Evolutionary conservation across 352 stramenopile genomes (phyloP).

Genomic region (Globisporangium spiculum): DNA sequence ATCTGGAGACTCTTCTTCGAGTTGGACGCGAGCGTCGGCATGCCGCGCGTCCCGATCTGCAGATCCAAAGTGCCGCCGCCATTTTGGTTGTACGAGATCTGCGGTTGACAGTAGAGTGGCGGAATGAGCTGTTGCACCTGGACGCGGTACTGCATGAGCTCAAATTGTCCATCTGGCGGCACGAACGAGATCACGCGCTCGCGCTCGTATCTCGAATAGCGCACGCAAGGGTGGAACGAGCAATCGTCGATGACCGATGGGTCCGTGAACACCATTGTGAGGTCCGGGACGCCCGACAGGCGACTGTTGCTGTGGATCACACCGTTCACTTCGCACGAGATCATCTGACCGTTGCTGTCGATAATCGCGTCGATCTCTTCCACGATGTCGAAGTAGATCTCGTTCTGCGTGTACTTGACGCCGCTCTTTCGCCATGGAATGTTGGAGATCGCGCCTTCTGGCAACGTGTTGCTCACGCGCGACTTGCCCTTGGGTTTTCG

Average conservation of each 20-base stretch:
- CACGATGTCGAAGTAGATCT: constrained; percentile 99
- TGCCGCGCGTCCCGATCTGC: constrained; percentile 66
- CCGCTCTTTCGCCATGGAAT: constrained; percentile 97
- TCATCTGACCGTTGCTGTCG: constrained; percentile 86
- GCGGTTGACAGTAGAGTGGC: constrained; percentile 87
- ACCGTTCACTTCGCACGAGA: constrained; percentile 94
- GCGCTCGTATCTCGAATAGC: constrained; percentile 94
- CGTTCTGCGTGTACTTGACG: constrained; percentile 96
- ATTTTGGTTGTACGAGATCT: constrained; percentile 82
- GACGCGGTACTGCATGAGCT: constrained; percentile 89
- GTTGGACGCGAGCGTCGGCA: constrained; percentile 78
- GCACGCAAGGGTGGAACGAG: constrained; percentile 97
- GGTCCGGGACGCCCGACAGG: constrained; percentile 95
- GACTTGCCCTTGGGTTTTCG: constrained; percentile 67
- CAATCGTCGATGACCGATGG: constrained; percentile 96
- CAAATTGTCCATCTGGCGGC: constrained; percentile 96
- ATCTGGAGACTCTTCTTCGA: constrained; percentile 76
- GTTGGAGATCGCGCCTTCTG: constrained; percentile 91
- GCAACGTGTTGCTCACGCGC: constrained; percentile 89
- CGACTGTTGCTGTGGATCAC: constrained; percentile 94
- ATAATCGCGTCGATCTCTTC: constrained; percentile 98
- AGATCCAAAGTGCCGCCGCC: constrained; percentile 65
- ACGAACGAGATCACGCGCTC: constrained; percentile 97
- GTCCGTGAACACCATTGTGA: constrained; percentile 96
- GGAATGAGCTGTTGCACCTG: constrained; percentile 81